Evolutionary conservation across 192 early-diverging fungal species (phyloP).

Genomic region (Podila minutissima): DNA sequence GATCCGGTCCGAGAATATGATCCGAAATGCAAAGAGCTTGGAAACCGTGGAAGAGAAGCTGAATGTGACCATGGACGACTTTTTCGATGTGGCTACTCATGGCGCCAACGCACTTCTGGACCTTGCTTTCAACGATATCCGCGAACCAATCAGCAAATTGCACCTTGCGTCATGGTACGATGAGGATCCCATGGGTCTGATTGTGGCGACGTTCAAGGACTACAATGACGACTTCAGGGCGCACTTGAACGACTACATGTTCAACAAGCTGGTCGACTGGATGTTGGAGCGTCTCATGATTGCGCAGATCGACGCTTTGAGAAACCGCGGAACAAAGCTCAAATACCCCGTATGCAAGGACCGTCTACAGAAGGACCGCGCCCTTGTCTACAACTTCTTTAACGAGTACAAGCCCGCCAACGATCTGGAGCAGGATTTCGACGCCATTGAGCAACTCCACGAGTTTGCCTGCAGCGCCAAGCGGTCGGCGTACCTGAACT

Average conservation of each 20-base stretch:
- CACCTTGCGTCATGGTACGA: constrained; percentile 94
- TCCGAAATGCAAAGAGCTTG: constrained; percentile 63
- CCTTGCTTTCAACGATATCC: constrained; percentile 85
- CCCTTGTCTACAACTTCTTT: constrained; percentile 82
- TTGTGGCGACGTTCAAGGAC: constrained; percentile 95
- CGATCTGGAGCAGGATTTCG: constrained; percentile 82
- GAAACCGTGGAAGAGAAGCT: constrained; percentile 71
- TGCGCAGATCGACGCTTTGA: constrained; percentile 86
- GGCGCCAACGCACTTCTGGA: constrained; percentile 82
- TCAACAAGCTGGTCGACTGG: constrained; percentile 86
- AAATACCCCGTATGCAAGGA: constrained; percentile 72
- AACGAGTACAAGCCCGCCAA: constrained; percentile 72
- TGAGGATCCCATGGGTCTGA: constrained; percentile 82
- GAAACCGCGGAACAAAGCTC: constrained; percentile 81
- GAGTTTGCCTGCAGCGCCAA: constrained; percentile 82
- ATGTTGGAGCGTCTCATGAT: constrained; percentile 88
- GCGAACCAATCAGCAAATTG: constrained; percentile 76
- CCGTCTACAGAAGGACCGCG: constrained; percentile 80
- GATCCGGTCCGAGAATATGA: constrained; percentile 55
- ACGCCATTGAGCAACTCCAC: constrained; percentile 85
- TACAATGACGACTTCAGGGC: constrained; percentile 89
- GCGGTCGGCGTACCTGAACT: constrained; percentile 91
- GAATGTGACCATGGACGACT: constrained; percentile 85
- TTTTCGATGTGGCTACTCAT: constrained; percentile 87
- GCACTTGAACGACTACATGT: constrained; percentile 90